A percentile compares a stretch with the other conserved stretches of the same genome.
Evolutionary conservation across 345 rosid species (phyloP).

Genomic region (Salix viminalis): DNA sequence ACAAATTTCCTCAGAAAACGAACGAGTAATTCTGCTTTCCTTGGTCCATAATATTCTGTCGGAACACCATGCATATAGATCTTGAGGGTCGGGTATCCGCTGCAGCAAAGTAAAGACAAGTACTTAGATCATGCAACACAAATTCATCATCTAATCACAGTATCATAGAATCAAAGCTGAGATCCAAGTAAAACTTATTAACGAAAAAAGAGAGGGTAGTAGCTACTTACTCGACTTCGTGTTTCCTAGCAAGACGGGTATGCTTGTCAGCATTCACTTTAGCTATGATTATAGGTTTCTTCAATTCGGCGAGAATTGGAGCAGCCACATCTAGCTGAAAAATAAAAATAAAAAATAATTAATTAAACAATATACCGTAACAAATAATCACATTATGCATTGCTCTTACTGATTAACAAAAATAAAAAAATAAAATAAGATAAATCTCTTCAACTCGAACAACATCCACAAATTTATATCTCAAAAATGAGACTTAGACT

Average conservation of each 20-base stretch:
- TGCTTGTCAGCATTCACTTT: constrained; percentile 86
- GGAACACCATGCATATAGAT: constrained; percentile 79
- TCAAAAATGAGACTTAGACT: neutral
- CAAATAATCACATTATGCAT: neutral
- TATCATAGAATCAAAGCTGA: neutral
- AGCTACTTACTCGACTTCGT: constrained; percentile 67
- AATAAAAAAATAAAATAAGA: neutral
- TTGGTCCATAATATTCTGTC: constrained; percentile 78
- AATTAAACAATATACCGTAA: neutral
- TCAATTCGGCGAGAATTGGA: constrained; percentile 59
- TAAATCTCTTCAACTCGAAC: neutral
- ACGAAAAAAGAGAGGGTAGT: neutral
- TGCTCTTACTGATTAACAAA: neutral
- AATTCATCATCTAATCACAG: neutral
- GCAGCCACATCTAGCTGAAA: constrained; percentile 90
- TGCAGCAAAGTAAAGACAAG: constrained; percentile 22
- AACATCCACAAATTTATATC: neutral
- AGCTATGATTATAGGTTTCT: constrained; percentile 72
- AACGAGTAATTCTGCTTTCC: constrained; percentile 78
- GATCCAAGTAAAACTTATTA: neutral
- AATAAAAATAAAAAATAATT: neutral
- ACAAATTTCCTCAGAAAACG: constrained; percentile 83
- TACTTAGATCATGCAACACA: neutral
- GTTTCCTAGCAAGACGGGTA: constrained; percentile 59
- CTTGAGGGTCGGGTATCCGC: constrained; percentile 84